Evolutionary conservation across 2,329 filamentous ascomycete genomes (phyloP).

Genomic region (Fusarium ambrosium): DNA sequence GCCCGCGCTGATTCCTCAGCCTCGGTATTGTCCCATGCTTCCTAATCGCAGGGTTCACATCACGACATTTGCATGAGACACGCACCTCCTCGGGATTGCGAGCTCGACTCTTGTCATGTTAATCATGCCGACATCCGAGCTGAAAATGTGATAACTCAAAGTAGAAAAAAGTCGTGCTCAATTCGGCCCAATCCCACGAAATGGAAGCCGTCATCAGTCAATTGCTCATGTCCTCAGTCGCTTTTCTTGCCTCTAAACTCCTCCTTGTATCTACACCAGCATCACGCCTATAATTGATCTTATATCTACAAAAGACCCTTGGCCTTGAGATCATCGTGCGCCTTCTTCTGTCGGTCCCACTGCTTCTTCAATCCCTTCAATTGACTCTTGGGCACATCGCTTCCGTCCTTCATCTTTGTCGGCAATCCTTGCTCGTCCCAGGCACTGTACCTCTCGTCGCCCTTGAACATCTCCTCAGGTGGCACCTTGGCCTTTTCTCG

Average conservation of each 20-base stretch:
- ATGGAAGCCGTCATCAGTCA: background rate
- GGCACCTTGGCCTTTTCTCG: constrained; percentile 69
- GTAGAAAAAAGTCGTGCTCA: background rate
- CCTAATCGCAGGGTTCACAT: constrained; percentile 12
- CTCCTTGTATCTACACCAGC: constrained; percentile 11
- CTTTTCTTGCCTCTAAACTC: constrained; percentile 38
- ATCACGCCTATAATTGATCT: constrained; percentile 1
- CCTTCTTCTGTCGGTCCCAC: constrained; percentile 91
- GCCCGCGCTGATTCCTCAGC: background rate
- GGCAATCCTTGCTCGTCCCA: constrained; percentile 90
- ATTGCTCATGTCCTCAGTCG: constrained; percentile 7
- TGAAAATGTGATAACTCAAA: background rate
- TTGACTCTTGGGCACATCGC: constrained; percentile 83
- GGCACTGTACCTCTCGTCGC: constrained; percentile 72
- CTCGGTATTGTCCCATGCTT: background rate
- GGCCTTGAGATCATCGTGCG: constrained; percentile 72
- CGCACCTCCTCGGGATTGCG: background rate
- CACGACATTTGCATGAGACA: constrained; percentile 11
- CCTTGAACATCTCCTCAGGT: constrained; percentile 69
- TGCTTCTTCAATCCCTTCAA: constrained; percentile 88
- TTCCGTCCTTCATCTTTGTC: constrained; percentile 80
- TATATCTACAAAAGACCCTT: constrained; percentile 48
- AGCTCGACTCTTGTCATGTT: background rate
- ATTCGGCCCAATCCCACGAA: background rate
- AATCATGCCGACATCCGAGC: background rate